These are phyloP conservation scores for Schizothecium vesticola DNA, from an alignment of 495 filamentous ascomycete genomes.

Conservation along the genomic window DNA sequence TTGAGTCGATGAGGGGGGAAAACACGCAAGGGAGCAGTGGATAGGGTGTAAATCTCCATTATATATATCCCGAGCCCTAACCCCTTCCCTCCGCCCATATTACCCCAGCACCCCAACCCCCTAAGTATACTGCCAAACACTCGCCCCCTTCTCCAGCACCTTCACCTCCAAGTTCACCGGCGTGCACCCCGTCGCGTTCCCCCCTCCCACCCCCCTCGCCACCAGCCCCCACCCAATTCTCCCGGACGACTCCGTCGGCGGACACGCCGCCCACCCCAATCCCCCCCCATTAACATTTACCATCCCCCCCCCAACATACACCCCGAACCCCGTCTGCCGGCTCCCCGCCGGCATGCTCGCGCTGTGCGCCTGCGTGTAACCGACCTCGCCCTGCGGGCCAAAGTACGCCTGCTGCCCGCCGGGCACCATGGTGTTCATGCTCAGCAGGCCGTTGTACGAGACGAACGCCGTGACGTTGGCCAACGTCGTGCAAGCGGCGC, in stretches of 20 bases:
- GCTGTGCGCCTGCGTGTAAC: conserved; percentile 58
- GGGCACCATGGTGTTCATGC: conserved; percentile 49
- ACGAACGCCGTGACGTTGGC: conserved; percentile 26
- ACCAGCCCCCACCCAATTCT: conserved; percentile 27
- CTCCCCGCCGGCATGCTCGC: conserved; percentile 51
- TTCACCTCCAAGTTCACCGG: conserved; percentile 29
- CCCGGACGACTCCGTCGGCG: conserved; percentile 21
- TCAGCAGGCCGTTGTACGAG: conserved; percentile 11
- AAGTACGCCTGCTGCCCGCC: conserved; percentile 64
- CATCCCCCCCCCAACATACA: conserved; percentile 30
- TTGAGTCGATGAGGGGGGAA: conserved; percentile 5
- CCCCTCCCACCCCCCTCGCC: conserved; percentile 17
- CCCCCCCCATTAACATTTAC: conserved; percentile 32
- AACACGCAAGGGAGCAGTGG: conserved; percentile 5
- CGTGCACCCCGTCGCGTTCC: conserved; percentile 18
- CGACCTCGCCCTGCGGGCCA: conserved; percentile 47
- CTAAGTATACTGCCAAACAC: conserved; percentile 34
- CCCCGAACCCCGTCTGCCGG: conserved; percentile 36
- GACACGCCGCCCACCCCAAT: conserved; percentile 34
- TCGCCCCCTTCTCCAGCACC: conserved; percentile 9
- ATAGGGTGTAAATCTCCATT: not conserved
- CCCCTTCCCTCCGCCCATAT: not conserved
- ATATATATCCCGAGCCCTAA: not conserved
- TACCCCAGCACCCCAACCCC: not conserved
- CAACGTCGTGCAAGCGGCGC: conserved; percentile 19